Percentiles rank a stretch among this genome's conserved stretches.
Conservation (phyloP, 2,329 filamentous ascomycete genomes). For the Arthrocladium fulminans region DNA sequence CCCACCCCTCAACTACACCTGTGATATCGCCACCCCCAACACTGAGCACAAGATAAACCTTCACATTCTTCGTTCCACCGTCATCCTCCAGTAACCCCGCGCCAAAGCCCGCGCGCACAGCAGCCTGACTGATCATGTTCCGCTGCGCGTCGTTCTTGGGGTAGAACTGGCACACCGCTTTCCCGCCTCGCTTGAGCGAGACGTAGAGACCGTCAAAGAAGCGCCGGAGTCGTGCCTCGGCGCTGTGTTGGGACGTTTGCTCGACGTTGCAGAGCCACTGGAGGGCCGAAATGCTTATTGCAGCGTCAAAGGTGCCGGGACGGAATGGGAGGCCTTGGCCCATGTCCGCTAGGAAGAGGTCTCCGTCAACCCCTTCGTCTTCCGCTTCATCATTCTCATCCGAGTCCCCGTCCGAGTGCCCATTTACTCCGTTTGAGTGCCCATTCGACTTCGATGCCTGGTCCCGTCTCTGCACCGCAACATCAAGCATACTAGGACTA, state of each 20-base stretch:
- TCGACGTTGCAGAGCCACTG: slow-evolving; percentile 98
- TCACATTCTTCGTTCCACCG: slow-evolving; percentile 89
- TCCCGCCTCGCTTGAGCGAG: slow-evolving; percentile 68
- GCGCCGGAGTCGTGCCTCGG: slow-evolving; percentile 64
- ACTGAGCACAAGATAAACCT: slow-evolving; percentile 90
- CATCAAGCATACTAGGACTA: slow-evolving; percentile 88
- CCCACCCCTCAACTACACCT: slow-evolving; percentile 79
- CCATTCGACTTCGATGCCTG: not conserved
- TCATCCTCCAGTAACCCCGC: slow-evolving; percentile 93
- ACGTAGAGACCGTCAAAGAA: slow-evolving; percentile 95
- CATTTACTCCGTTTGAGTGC: not conserved
- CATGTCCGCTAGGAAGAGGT: slow-evolving; percentile 88
- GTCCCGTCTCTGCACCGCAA: slow-evolving; percentile 66
- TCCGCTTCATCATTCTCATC: slow-evolving; percentile 4
- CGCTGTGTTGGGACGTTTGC: slow-evolving; percentile 37
- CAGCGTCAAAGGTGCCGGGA: slow-evolving; percentile 84
- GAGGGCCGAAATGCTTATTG: slow-evolving; percentile 89
- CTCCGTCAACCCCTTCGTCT: slow-evolving; percentile 44
- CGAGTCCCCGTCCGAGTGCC: not conserved
- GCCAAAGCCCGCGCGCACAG: slow-evolving; percentile 88
- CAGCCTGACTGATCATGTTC: slow-evolving; percentile 82
- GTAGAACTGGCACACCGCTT: slow-evolving; percentile 95
- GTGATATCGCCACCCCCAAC: slow-evolving; percentile 88
- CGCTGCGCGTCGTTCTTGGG: slow-evolving; percentile 90
- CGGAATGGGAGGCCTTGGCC: slow-evolving; percentile 93